Percentiles rank a stretch among this genome's conserved stretches.
Evolutionary conservation across 176 grass and related monocot genomes (phyloP).

Genomic region (Pontederia paniculata): DNA sequence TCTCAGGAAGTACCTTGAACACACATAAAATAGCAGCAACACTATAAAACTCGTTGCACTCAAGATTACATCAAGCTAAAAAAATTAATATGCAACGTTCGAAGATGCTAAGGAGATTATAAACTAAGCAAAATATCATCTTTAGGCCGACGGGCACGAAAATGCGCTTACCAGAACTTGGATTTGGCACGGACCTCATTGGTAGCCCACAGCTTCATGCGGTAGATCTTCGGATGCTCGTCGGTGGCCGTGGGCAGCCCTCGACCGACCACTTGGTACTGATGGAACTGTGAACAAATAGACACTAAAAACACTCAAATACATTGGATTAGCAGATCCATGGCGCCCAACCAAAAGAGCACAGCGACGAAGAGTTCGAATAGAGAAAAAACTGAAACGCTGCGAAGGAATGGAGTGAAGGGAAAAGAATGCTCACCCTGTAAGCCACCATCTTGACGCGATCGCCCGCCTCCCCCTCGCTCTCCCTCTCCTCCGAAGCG

Average conservation of each 20-base stretch:
- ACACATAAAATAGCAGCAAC: not conserved
- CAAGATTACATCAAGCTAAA: not conserved
- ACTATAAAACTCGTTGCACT: not conserved
- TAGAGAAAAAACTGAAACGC: not conserved
- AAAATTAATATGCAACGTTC: not conserved
- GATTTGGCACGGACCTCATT: constrained; percentile 80
- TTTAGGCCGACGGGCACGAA: not conserved
- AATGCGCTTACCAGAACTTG: constrained; percentile 50
- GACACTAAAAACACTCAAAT: not conserved
- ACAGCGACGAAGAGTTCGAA: not conserved
- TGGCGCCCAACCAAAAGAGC: not conserved
- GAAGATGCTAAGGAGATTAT: not conserved
- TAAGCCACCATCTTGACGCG: constrained; percentile 38
- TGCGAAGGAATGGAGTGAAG: not conserved
- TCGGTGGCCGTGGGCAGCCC: constrained; percentile 51
- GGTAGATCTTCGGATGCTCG: constrained; percentile 82
- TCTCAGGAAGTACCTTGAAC: constrained; percentile 61
- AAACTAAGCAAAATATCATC: not conserved
- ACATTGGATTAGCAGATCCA: not conserved
- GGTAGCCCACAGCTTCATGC: constrained; percentile 85
- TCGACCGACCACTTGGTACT: constrained; percentile 77
- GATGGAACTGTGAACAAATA: constrained; percentile 42
- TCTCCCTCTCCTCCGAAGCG: constrained; percentile 7
- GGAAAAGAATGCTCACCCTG: constrained; percentile 22
- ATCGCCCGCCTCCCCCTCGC: not conserved